Percentiles rank a stretch among this genome's conserved stretches.
Evolutionary conservation across 164 flowering plant species (phyloP).

Genomic region (Macadamia tetraphylla): DNA sequence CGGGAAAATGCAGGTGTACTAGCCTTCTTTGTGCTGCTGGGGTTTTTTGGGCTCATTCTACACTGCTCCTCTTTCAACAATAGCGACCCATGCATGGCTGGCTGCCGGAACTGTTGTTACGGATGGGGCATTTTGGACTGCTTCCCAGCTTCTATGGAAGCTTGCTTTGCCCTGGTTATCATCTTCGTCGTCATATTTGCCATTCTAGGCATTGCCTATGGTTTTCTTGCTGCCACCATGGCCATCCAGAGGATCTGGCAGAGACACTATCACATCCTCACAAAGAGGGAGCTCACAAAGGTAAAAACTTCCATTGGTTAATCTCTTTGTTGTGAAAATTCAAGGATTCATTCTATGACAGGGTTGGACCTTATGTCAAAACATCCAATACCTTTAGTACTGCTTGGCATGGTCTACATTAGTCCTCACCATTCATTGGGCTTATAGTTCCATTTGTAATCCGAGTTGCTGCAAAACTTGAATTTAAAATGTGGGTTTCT

Average conservation of each 20-base stretch:
- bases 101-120: slow-evolving; percentile 89
- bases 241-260: slow-evolving; percentile 93
- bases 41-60: slow-evolving; percentile 72
- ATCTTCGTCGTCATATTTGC: slow-evolving; percentile 82
- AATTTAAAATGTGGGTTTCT: too few relatives aligned
- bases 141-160: slow-evolving; percentile 93
- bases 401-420: too few relatives aligned
- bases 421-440: too few relatives aligned
- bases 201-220: slow-evolving; percentile 91
- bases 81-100: slow-evolving; percentile 73
- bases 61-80: slow-evolving; percentile 70
- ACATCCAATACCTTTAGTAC: too few relatives aligned
- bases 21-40: slow-evolving; percentile 79
- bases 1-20: slow-evolving; percentile 54
- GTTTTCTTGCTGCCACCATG: slow-evolving; percentile 91
- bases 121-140: slow-evolving; percentile 97
- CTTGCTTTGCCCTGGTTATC: slow-evolving; percentile 73
- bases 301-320: slow-evolving; percentile 21
- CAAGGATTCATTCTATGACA: background rate
- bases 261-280: slow-evolving; percentile 91
- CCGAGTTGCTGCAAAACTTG: too few relatives aligned
- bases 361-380: too few relatives aligned
- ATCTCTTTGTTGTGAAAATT: background rate
- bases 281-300: slow-evolving; percentile 93
- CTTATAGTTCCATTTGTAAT: too few relatives aligned